A percentile compares a stretch with the other conserved stretches of the same genome.
Conservation (phyloP, 2,329 filamentous ascomycete species). For the Microascus cirrosus region DNA sequence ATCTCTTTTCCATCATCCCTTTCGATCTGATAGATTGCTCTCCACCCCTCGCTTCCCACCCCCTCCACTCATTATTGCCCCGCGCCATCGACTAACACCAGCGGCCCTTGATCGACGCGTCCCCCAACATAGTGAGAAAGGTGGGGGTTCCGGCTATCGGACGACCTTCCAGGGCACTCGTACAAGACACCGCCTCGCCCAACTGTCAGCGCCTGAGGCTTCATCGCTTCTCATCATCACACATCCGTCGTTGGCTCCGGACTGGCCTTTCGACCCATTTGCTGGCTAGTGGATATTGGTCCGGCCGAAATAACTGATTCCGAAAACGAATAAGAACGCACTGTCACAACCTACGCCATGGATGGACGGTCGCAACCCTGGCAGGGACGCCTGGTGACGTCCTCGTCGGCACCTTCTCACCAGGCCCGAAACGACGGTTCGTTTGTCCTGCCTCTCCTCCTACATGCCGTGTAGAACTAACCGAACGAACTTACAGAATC, state of each 20-base stretch:
- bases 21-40: neutral
- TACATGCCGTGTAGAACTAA: neutral
- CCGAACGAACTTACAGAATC: slow-evolving; percentile 52
- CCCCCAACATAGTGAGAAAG: neutral
- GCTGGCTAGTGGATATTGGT: neutral
- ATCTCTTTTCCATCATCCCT: neutral
- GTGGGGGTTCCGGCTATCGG: neutral
- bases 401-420: neutral
- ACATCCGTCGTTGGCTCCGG: neutral
- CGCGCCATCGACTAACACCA: neutral
- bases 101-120: neutral
- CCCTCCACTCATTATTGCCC: neutral
- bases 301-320: neutral
- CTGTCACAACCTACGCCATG: neutral
- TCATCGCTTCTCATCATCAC: neutral
- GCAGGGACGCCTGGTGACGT: neutral
- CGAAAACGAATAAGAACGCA: neutral
- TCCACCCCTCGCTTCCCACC: neutral
- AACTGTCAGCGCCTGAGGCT: neutral
- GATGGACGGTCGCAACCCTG: neutral
- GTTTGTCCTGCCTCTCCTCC: neutral
- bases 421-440: slow-evolving; percentile 1
- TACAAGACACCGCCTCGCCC: neutral
- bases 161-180: neutral
- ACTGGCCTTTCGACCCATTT: neutral